These are phyloP conservation scores for Cnidoscolus chayamansa DNA, from an alignment of 441 rosid genomes.

Conservation along the genomic window DNA sequence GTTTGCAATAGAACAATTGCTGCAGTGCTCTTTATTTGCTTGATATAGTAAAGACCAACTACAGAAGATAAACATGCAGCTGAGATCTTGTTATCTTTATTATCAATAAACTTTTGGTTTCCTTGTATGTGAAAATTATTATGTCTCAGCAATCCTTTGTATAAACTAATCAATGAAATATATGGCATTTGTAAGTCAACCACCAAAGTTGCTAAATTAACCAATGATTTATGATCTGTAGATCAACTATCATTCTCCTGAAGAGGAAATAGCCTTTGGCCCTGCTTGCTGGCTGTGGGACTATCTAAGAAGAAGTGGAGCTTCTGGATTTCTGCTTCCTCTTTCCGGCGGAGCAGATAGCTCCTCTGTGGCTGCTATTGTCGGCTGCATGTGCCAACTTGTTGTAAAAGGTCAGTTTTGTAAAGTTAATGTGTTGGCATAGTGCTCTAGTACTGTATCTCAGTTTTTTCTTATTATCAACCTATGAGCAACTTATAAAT, in stretches of 20 bases:
- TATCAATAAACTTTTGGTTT: not conserved
- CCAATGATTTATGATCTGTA: slow-evolving; percentile 29
- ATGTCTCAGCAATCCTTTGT: not conserved
- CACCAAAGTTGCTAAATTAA: slow-evolving; percentile 5
- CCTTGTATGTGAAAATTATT: not conserved
- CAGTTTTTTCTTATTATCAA: not conserved
- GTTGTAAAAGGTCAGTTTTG: slow-evolving; percentile 69
- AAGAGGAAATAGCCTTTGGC: slow-evolving; percentile 97
- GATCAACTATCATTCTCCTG: slow-evolving; percentile 84
- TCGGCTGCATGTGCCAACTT: slow-evolving; percentile 99
- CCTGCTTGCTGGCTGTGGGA: slow-evolving; percentile 99
- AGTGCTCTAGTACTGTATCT: not conserved
- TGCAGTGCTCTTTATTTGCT: not conserved
- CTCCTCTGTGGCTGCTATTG: slow-evolving; percentile 97
- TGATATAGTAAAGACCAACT: not conserved
- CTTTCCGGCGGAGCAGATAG: slow-evolving; percentile 99
- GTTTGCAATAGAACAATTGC: not conserved
- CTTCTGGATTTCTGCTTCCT: slow-evolving; percentile 98
- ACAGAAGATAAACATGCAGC: not conserved
- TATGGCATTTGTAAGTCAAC: not conserved
- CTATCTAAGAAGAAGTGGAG: slow-evolving; percentile 94
- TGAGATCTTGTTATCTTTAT: not conserved
- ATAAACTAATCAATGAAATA: not conserved
- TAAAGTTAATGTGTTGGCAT: not conserved
- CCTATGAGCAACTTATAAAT: not conserved